Base-by-base conservation (phyloP, 345 rosid species). In the Lumnitzera racemosa region DNA sequence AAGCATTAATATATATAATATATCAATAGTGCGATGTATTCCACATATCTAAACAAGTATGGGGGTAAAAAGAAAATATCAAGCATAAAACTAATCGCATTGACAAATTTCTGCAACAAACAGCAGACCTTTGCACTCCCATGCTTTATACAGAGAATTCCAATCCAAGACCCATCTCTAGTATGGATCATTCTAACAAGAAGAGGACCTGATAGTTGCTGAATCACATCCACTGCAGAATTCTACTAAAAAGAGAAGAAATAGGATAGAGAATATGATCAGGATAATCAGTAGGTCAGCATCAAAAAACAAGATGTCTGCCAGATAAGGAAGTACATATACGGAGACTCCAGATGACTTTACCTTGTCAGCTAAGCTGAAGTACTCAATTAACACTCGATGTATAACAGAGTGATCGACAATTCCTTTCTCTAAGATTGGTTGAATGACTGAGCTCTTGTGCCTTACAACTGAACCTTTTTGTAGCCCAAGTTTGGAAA, bases 151-250 rank as follows among this genome's bases (percentile, higher is more conserved):
- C 91, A 85, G 47, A 90, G 81, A 63, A 84, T 76, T 49, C 92
- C 99, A 73, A 90, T 70, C 81, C 80, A 79, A 57, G 91, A 82
- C 65, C 99, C 99, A 67, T 95, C 97, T 67, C 82, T 86, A 15
- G 97, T 90, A 75, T 95, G 99, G 72, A 88, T 80, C 89, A 95
- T 88, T 72, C 99, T 91, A 58, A 83, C 74, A 73, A 95, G 89
- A 57, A 84, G 97, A 2, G 89, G 74, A 46, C 99, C 85, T 1
- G 87, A 78, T 63, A 94, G 58, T 56, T 86, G 97, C 70, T 90
- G 86, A 68, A 95, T 70, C 64, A 83, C 63, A 69, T 80, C 87
- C 75, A 83, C 78, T 57, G 96, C 97, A 72, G 99, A 80, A 50
- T 84, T 53, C 99, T 94, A 63, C 53, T 61, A 56, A 61, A 43